Evolutionary conservation across 1,139 yeast genomes (phyloP).

Genomic region (Yamadazyma atlantica): DNA sequence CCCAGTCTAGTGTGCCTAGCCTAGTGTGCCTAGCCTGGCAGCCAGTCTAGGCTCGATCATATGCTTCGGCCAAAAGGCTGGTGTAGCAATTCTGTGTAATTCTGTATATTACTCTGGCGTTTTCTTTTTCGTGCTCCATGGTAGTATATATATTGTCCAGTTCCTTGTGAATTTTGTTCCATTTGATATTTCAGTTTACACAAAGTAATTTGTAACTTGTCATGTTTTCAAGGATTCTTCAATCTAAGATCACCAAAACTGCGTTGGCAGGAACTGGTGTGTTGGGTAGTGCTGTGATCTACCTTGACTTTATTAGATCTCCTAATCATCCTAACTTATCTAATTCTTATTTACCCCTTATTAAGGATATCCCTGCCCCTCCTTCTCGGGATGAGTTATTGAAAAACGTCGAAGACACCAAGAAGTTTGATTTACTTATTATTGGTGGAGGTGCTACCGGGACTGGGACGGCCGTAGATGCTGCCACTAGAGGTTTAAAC

Average conservation of each 20-base stretch:
- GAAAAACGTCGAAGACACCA: constrained; percentile 28
- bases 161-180: neutral
- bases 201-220: too few species aligned
- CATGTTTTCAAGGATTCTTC: constrained; percentile 11
- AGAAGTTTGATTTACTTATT: constrained; percentile 73
- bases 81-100: constrained; percentile 3
- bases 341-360: constrained; percentile 37
- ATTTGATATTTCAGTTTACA: neutral
- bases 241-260: constrained; percentile 30
- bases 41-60: too few species aligned
- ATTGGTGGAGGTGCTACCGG: constrained; percentile 98
- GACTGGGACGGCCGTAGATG: constrained; percentile 90
- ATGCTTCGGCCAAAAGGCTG: constrained; percentile 3
- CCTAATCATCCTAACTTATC: constrained; percentile 31
- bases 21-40: too few species aligned
- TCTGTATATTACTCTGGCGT: constrained; percentile 1
- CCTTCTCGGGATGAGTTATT: constrained; percentile 38
- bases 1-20: too few species aligned
- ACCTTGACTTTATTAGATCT: constrained; percentile 42
- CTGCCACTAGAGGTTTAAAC: constrained; percentile 84
- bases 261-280: constrained; percentile 34
- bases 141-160: neutral
- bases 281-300: constrained; percentile 39
- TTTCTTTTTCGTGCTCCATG: neutral
- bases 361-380: constrained; percentile 34